These are phyloP conservation scores for Phellopilus nigrolimitatus DNA, from an alignment of 1,284 basidiomycete species.

Conservation along the genomic window DNA sequence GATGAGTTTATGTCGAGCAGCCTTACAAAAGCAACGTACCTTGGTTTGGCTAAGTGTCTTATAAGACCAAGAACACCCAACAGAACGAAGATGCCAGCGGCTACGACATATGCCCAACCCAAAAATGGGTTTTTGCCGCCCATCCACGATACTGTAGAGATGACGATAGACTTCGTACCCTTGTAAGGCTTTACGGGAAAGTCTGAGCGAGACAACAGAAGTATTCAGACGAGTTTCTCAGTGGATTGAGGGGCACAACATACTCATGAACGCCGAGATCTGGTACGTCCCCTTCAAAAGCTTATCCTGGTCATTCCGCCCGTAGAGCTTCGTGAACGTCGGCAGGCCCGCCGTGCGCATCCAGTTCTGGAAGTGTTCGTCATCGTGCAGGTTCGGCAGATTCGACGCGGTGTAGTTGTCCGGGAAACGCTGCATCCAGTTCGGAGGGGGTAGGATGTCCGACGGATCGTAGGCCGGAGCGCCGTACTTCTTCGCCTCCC, in stretches of 20 bases:
- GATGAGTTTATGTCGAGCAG: slow-evolving; percentile 1
- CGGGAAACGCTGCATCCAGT: slow-evolving; percentile 76
- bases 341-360: slow-evolving; percentile 98
- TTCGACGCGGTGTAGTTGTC: slow-evolving; percentile 66
- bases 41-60: slow-evolving; percentile 88
- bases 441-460: slow-evolving; percentile 87
- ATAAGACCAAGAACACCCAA: slow-evolving; percentile 88
- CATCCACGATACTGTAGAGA: slow-evolving; percentile 97
- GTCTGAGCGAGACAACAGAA: slow-evolving; percentile 46
- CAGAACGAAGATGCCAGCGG: slow-evolving; percentile 82
- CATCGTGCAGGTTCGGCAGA: slow-evolving; percentile 66
- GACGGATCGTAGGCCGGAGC: slow-evolving; percentile 53
- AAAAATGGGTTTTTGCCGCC: slow-evolving; percentile 98
- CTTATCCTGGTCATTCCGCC: slow-evolving; percentile 77
- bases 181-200: slow-evolving; percentile 90
- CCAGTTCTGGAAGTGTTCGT: slow-evolving; percentile 99
- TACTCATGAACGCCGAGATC: slow-evolving; percentile 80
- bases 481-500: slow-evolving; percentile 87
- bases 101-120: slow-evolving; percentile 93
- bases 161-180: slow-evolving; percentile 95
- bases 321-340: slow-evolving; percentile 94
- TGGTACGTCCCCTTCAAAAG: slow-evolving; percentile 77
- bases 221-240: slow-evolving; percentile 19
- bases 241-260: slow-evolving; percentile 29
- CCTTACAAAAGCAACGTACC: slow-evolving; percentile 42